Conservation (phyloP, 2,329 filamentous ascomycete genomes). For the Neonectria hederae region DNA sequence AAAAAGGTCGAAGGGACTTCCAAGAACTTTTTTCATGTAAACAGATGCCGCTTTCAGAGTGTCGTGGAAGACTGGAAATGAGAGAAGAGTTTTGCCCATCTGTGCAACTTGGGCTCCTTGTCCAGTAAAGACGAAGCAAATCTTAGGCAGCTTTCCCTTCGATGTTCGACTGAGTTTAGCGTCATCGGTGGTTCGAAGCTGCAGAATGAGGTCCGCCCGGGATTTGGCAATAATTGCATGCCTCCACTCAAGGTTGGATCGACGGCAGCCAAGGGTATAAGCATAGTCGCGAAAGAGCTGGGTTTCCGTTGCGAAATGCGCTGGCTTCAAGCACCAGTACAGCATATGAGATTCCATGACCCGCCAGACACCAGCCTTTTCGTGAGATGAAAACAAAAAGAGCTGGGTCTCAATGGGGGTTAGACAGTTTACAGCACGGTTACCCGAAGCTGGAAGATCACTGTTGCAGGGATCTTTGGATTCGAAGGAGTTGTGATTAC, state of each 20-base stretch:
- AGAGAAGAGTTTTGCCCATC: slow-evolving; percentile 55
- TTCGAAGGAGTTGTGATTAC: slow-evolving; percentile 49
- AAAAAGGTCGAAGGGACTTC: slow-evolving; percentile 47
- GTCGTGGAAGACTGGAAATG: slow-evolving; percentile 53
- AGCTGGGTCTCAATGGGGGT: slow-evolving; percentile 44
- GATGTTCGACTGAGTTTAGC: slow-evolving; percentile 37
- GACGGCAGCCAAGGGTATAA: slow-evolving; percentile 57
- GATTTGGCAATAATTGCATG: slow-evolving; percentile 50
- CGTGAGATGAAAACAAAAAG: slow-evolving; percentile 56
- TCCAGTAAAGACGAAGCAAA: slow-evolving; percentile 56
- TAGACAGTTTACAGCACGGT: background rate
- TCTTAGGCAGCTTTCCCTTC: slow-evolving; percentile 39
- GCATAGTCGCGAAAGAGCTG: slow-evolving; percentile 52
- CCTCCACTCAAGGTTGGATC: slow-evolving; percentile 57
- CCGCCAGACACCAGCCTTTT: slow-evolving; percentile 51
- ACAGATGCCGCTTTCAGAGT: slow-evolving; percentile 48
- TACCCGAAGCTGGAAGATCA: background rate
- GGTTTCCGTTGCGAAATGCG: background rate
- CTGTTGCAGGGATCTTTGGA: slow-evolving; percentile 6
- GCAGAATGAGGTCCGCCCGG: slow-evolving; percentile 44
- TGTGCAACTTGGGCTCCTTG: slow-evolving; percentile 55
- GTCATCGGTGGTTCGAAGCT: slow-evolving; percentile 38
- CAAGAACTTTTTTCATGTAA: slow-evolving; percentile 45
- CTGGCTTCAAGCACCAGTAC: slow-evolving; percentile 41
- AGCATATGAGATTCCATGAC: slow-evolving; percentile 48